A percentile compares a stretch with the other conserved stretches of the same genome.
Conservation (phyloP, 2,329 filamentous ascomycete species). For the Diaporthe australafricana region DNA sequence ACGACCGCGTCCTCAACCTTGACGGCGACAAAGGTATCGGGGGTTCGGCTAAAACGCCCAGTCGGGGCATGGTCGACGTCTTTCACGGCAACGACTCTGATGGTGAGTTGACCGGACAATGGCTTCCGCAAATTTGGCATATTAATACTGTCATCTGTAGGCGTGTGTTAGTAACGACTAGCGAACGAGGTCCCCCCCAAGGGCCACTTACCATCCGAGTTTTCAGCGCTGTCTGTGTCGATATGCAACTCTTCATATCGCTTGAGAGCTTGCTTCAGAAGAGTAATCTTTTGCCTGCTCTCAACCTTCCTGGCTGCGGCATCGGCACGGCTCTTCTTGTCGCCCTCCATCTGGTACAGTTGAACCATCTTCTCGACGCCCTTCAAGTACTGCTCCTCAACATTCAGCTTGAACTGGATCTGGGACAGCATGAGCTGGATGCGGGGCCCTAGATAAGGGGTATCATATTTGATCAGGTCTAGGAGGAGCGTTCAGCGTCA, state of each 20-base stretch:
- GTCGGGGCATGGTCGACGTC: slow-evolving; percentile 94
- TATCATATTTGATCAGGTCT: slow-evolving; percentile 99
- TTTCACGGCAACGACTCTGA: slow-evolving; percentile 88
- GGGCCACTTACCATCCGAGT: slow-evolving; percentile 77
- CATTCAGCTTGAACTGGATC: slow-evolving; percentile 97
- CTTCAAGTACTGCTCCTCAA: slow-evolving; percentile 98
- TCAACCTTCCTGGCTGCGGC: slow-evolving; percentile 90
- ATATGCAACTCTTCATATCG: slow-evolving; percentile 98
- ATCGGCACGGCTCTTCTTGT: slow-evolving; percentile 94
- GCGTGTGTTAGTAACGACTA: slow-evolving; percentile 44
- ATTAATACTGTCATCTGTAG: slow-evolving; percentile 92
- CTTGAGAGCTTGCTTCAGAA: slow-evolving; percentile 95
- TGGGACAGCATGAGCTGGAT: slow-evolving; percentile 99
- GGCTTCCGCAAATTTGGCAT: slow-evolving; percentile 95
- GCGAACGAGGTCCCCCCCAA: not conserved
- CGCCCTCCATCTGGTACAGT: slow-evolving; percentile 96
- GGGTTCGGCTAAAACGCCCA: slow-evolving; percentile 85
- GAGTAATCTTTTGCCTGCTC: slow-evolving; percentile 97
- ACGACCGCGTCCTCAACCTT: slow-evolving; percentile 97
- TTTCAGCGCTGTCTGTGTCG: slow-evolving; percentile 82
- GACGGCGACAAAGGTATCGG: slow-evolving; percentile 94
- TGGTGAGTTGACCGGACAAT: slow-evolving; percentile 88
- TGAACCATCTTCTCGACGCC: slow-evolving; percentile 99
- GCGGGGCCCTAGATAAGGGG: slow-evolving; percentile 91
- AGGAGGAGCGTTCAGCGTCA: slow-evolving; percentile 31